These are phyloP conservation scores for Asterionellopsis glacialis DNA, from an alignment of 108 stramenopile genomes.

Conservation along the genomic window DNA sequence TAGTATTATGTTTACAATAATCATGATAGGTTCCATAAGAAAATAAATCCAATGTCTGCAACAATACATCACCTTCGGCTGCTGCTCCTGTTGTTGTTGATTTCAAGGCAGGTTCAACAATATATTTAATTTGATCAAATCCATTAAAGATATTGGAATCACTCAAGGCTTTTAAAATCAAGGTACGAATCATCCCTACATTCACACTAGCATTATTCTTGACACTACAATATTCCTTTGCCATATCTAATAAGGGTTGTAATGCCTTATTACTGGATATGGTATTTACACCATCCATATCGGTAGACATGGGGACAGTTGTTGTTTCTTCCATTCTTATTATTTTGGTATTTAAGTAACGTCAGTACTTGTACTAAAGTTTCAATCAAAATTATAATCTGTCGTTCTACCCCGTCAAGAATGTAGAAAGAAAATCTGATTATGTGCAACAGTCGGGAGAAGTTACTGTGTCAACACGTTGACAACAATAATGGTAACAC, in stretches of 20 bases:
- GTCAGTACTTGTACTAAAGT: too few relatives aligned
- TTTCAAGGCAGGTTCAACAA: background rate
- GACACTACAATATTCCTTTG: conserved; percentile 15
- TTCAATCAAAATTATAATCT: too few relatives aligned
- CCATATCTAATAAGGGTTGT: conserved; percentile 18
- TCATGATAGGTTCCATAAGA: conserved; percentile 35
- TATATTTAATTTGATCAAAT: conserved; percentile 38
- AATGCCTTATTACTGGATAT: conserved; percentile 6
- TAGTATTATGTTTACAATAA: background rate
- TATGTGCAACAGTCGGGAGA: too few relatives aligned
- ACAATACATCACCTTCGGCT: conserved; percentile 12
- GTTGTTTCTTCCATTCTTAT: too few relatives aligned
- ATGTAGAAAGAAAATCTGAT: too few relatives aligned
- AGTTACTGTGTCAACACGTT: too few relatives aligned
- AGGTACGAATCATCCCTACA: conserved; percentile 26
- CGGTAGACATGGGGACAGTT: too few relatives aligned
- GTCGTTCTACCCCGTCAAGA: too few relatives aligned
- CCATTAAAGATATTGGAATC: conserved; percentile 41
- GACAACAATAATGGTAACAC: too few relatives aligned
- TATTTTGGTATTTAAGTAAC: too few relatives aligned
- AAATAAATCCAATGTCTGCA: conserved; percentile 45
- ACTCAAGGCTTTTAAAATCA: conserved; percentile 31
- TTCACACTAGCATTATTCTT: background rate
- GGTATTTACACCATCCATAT: too few relatives aligned
- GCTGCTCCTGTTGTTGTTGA: background rate